Evolutionary conservation across 371 early-diverging fungal genomes (phyloP).

Genomic region (Rhizopus delemar): DNA sequence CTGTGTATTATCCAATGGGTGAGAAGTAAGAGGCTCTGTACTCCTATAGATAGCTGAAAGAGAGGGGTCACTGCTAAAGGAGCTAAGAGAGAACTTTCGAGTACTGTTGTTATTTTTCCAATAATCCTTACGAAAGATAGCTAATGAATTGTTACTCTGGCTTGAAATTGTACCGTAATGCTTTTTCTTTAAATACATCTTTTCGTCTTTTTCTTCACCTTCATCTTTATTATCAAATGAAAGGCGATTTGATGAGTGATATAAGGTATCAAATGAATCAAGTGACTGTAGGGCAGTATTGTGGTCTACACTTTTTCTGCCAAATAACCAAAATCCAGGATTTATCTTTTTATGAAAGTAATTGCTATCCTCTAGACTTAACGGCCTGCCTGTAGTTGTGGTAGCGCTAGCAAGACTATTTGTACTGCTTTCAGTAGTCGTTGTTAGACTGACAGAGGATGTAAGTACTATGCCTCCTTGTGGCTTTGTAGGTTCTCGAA

Average conservation of each 20-base stretch:
- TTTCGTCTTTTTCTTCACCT: slow-evolving; percentile 13
- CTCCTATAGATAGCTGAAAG: not conserved
- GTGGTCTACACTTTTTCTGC: slow-evolving; percentile 48
- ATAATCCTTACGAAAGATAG: slow-evolving; percentile 45
- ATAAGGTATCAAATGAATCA: slow-evolving; percentile 9
- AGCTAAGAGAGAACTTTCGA: not conserved
- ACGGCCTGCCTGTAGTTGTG: slow-evolving; percentile 48
- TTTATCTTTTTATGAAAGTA: slow-evolving; percentile 15
- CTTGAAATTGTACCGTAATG: too few relatives aligned
- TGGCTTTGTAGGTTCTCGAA: slow-evolving; percentile 66
- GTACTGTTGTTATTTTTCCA: slow-evolving; percentile 18
- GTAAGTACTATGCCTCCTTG: slow-evolving; percentile 10
- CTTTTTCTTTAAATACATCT: not conserved
- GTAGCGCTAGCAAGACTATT: slow-evolving; percentile 40
- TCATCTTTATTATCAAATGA: slow-evolving; percentile 32
- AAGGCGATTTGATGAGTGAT: slow-evolving; percentile 38
- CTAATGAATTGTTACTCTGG: slow-evolving; percentile 11
- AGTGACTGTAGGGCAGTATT: slow-evolving; percentile 1
- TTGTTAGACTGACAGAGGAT: slow-evolving; percentile 12
- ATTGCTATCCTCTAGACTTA: slow-evolving; percentile 34
- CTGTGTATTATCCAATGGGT: slow-evolving; percentile 4
- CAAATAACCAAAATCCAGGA: slow-evolving; percentile 42
- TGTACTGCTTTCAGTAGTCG: slow-evolving; percentile 31
- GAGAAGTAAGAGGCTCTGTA: not conserved
- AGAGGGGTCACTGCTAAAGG: not conserved